phyloP scores from a whole-genome alignment of 2,329 filamentous ascomycete species.

The Fusarium pseudocircinatum region DNA sequence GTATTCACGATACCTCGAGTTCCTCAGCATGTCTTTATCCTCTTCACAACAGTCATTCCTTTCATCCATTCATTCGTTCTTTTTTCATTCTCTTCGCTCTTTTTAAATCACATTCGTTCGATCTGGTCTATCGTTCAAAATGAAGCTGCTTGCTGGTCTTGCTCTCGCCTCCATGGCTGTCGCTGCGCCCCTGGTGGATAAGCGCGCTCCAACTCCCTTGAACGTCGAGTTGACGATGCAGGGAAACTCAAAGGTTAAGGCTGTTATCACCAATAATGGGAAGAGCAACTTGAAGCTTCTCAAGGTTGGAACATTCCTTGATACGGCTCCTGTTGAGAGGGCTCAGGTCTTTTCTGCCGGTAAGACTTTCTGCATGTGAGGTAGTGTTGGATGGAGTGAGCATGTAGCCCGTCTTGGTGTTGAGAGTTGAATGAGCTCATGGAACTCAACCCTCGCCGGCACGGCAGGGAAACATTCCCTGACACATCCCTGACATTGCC shows the following conservation, averaged over 20 bases:
- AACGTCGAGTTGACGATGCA: constrained; percentile 58
- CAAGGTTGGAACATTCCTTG: constrained; percentile 64
- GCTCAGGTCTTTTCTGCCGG: constrained; percentile 59
- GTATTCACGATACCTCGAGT: constrained; percentile 12
- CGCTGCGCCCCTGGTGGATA: constrained; percentile 36
- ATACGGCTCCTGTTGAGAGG: constrained; percentile 63
- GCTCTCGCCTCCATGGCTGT: constrained; percentile 40
- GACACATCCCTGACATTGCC: neutral
- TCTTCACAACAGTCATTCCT: constrained; percentile 7
- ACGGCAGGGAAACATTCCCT: neutral
- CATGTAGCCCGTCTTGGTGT: neutral
- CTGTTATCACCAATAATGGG: constrained; percentile 63
- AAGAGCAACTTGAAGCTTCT: constrained; percentile 60
- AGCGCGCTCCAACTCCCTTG: constrained; percentile 53
- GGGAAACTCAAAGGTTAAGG: constrained; percentile 64
- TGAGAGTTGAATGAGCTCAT: neutral
- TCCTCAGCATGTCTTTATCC: neutral
- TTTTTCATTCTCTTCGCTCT: neutral
- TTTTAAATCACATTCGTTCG: constrained; percentile 14
- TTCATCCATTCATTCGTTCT: constrained; percentile 12
- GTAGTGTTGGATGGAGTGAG: neutral
- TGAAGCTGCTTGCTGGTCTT: constrained; percentile 43
- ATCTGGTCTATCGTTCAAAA: constrained; percentile 30
- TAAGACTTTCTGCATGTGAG: constrained; percentile 33
- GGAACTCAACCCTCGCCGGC: neutral